Evolutionary conservation across 768 basidiomycete genomes (phyloP).

Genomic region (Phaeotremella fagi): DNA sequence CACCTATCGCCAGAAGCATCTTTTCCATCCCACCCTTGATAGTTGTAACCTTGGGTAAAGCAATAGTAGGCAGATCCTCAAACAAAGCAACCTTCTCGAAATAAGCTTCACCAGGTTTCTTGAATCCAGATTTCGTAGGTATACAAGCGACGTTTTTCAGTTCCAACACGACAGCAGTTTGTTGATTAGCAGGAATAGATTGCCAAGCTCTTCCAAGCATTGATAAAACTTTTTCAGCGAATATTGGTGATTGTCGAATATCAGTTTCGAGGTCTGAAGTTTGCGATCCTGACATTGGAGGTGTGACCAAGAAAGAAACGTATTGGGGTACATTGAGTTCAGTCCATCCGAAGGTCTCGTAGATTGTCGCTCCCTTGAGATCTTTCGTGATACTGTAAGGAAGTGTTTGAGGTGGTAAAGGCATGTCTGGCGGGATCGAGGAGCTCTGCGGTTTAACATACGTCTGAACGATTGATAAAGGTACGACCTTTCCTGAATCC

Average conservation of each 20-base stretch:
- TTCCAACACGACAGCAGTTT: constrained; percentile 54
- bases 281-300: constrained; percentile 47
- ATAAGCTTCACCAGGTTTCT: constrained; percentile 66
- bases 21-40: constrained; percentile 71
- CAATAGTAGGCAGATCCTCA: constrained; percentile 76
- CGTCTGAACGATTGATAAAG: constrained; percentile 64
- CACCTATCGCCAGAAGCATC: constrained; percentile 62
- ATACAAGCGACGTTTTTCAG: constrained; percentile 60
- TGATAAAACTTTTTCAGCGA: constrained; percentile 73
- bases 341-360: constrained; percentile 64
- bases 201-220: constrained; percentile 70
- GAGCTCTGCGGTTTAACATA: constrained; percentile 65
- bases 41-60: constrained; percentile 59
- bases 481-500: constrained; percentile 56
- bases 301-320: constrained; percentile 61
- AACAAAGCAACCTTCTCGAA: constrained; percentile 83
- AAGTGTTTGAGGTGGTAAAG: constrained; percentile 68
- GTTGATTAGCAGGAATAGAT: constrained; percentile 55
- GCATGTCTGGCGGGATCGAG: constrained; percentile 66
- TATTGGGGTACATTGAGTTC: constrained; percentile 74
- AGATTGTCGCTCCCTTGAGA: constrained; percentile 29
- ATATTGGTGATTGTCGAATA: constrained; percentile 61
- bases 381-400: constrained; percentile 62
- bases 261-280: constrained; percentile 55
- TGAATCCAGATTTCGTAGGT: constrained; percentile 71